Evolutionary conservation across 306 rosid species (phyloP), one percentile per base, ranked within the genome.

Genomic region (Cucurbita maxima): DNA sequence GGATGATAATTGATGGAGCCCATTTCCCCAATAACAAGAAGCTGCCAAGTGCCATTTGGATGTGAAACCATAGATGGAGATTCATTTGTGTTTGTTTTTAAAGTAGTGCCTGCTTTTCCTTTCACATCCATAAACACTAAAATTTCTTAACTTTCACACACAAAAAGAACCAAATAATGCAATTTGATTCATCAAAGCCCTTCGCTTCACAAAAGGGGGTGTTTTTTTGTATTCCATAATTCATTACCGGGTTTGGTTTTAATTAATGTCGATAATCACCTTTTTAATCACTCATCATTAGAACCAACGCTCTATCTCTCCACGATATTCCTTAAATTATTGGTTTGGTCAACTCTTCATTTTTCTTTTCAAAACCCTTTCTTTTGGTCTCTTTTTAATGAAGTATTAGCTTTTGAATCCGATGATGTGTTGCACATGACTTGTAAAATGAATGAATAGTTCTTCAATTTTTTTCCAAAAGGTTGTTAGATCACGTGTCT

Each of bases 1-100:
- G 58, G 74, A 47, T 68, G 56, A 2, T 50, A 69, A 69, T 69
- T 13, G 15, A 30, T 30, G 74, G 74, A 69, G 16, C 74, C 74
- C 74, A 69, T 60, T 36, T 69, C 1, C 58, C 73, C 73, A 69
- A 7, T 47, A 48, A 69, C 13, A 69, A 52, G 11, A 69, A 20
- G 11, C 47, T 45, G 73, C 73, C 73, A 67, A 67, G 72, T 66
- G 72, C 72, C 53, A n/a, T 8, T n/a, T 20, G 55, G 56, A 67
- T 67, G 73, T 45, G 56, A 67, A 19, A 20, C 19, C 56, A 67
- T 41, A 20, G 7, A 67, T 67, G 40, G 52, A 41, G 52, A 41
- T 64, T 64, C 4, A 64, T 18, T 58, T 58, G 8, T 67, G 2
- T 2, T 45, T 45, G 8, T 67, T 5, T 0, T 67, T 45, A 0